Conservation (phyloP, 345 rosid genomes). For the Abelmoschus esculentus region DNA sequence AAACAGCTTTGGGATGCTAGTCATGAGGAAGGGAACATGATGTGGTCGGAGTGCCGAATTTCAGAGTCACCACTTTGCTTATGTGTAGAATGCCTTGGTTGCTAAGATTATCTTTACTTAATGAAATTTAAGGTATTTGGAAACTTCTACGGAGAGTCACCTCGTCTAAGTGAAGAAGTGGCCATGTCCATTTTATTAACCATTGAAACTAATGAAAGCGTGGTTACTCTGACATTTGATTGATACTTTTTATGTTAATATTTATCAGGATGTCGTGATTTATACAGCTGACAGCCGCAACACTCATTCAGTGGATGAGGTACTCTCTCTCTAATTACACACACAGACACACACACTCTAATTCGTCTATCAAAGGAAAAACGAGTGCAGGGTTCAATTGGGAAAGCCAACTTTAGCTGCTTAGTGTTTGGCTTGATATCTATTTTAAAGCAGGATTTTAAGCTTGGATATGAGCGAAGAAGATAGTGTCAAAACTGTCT, state of each 20-base stretch:
- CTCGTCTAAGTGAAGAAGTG: neutral
- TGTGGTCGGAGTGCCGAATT: neutral
- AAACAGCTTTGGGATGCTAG: neutral
- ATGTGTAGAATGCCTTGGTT: neutral
- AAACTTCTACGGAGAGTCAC: neutral
- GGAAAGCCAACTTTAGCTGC: neutral
- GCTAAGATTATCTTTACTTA: neutral
- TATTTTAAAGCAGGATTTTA: neutral
- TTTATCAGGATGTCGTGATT: constrained; percentile 62
- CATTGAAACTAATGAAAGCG: neutral
- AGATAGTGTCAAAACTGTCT: neutral
- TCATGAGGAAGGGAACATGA: too few species aligned
- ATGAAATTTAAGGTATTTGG: neutral
- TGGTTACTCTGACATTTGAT: neutral
- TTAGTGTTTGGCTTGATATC: neutral
- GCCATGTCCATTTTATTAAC: neutral
- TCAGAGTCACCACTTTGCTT: neutral
- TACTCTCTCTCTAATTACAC: constrained; percentile 10
- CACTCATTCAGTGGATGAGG: constrained; percentile 89
- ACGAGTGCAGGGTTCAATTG: neutral
- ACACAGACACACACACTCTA: too few species aligned
- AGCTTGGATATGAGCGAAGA: neutral
- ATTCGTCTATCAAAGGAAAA: neutral
- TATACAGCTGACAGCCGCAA: constrained; percentile 87
- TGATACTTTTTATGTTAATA: constrained; percentile 10